Conservation (phyloP, 352 stramenopile species). For the Plasmopara muralis region DNA sequence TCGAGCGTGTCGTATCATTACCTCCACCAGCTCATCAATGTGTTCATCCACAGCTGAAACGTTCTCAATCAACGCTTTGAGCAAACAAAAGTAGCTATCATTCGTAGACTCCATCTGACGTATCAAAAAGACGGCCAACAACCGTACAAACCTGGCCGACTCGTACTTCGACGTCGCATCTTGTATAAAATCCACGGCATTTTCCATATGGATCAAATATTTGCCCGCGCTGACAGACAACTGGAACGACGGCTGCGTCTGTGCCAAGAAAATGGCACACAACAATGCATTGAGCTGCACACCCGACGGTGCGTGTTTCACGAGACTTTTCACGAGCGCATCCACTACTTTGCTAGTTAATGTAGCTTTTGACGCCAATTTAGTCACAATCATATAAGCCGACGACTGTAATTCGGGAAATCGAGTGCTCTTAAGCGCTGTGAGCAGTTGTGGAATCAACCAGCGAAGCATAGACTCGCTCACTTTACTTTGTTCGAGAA, state of each 20-base stretch:
- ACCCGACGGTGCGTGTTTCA: constrained; percentile 65
- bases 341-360: constrained; percentile 67
- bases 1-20: constrained; percentile 40
- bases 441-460: constrained; percentile 70
- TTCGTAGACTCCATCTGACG: constrained; percentile 29
- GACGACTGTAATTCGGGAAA: constrained; percentile 76
- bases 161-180: constrained; percentile 71
- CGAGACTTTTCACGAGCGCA: constrained; percentile 61
- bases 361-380: constrained; percentile 73
- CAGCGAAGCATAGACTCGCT: constrained; percentile 68
- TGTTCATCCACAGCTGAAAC: constrained; percentile 43
- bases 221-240: constrained; percentile 53
- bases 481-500: constrained; percentile 63
- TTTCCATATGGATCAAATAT: constrained; percentile 59
- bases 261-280: constrained; percentile 66
- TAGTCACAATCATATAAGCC: constrained; percentile 82
- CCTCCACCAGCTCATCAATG: constrained; percentile 40
- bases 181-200: constrained; percentile 51
- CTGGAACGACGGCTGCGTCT: constrained; percentile 63
- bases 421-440: constrained; percentile 51
- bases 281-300: constrained; percentile 69
- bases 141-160: constrained; percentile 56
- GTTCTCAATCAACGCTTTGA: constrained; percentile 35
- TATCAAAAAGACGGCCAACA: constrained; percentile 46
- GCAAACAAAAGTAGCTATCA: constrained; percentile 34